Conservation (phyloP, 768 basidiomycete genomes). For the Mrakia gelida region DNA sequence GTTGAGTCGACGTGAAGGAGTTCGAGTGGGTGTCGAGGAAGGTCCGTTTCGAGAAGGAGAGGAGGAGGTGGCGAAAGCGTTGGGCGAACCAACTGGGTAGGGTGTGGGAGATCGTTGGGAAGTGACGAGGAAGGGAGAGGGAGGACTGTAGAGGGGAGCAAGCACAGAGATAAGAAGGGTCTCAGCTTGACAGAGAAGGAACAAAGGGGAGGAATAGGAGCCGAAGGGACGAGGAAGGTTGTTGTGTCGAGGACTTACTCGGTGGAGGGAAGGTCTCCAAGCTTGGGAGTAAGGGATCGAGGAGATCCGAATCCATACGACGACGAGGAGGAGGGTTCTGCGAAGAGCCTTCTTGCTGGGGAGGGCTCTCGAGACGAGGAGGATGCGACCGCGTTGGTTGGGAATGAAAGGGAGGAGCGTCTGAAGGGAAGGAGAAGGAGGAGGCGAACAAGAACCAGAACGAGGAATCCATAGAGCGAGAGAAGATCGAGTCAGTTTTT, state of each 20-base stretch:
- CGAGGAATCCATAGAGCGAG: no score
- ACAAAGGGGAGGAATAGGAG: not conserved
- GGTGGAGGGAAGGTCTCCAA: not conserved
- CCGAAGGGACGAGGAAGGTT: not conserved
- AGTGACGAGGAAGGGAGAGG: slow-evolving; percentile 7
- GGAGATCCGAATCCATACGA: slow-evolving; percentile 7
- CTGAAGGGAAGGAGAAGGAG: no score
- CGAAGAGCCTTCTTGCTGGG: not conserved
- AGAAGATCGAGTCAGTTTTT: no score
- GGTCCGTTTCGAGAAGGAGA: not conserved
- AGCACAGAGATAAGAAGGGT: no score
- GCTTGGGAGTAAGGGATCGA: not conserved
- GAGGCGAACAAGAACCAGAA: no score
- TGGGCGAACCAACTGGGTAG: not conserved
- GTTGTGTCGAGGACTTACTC: not conserved
- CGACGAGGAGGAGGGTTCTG: not conserved
- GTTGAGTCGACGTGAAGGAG: not conserved
- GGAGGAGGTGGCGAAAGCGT: not conserved
- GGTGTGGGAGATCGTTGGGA: slow-evolving; percentile 7
- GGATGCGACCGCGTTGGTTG: no score
- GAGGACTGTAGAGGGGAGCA: not conserved
- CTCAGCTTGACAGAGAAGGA: not conserved
- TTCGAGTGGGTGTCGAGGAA: not conserved
- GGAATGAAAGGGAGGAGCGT: no score
- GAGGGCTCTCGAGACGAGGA: not conserved